Evolutionary conservation across 768 basidiomycete genomes (phyloP).

Genomic region (Russula sp.): DNA sequence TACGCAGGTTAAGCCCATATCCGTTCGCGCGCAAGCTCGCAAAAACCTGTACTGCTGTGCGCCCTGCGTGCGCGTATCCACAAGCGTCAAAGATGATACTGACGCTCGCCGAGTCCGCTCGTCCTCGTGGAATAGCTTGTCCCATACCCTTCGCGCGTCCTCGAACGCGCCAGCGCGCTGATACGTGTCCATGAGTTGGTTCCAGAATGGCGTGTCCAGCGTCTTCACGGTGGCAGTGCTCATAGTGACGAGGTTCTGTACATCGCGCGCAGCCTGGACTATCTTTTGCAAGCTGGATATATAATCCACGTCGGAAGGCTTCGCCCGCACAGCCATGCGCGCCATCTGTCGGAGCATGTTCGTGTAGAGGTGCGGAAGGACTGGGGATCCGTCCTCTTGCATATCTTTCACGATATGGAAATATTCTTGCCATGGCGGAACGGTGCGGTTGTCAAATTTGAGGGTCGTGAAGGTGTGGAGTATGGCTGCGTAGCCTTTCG

Average conservation of each 20-base stretch:
- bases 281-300: conserved; percentile 38
- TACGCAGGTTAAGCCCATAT: conserved; percentile 57
- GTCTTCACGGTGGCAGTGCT: conserved; percentile 65
- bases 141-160: conserved; percentile 79
- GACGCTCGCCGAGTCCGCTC: conserved; percentile 60
- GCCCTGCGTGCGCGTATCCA: conserved; percentile 53
- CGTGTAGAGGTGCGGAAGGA: conserved; percentile 62
- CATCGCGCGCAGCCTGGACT: conserved; percentile 52
- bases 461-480: conserved; percentile 61
- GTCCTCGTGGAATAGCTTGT: conserved; percentile 59
- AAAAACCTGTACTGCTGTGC: conserved; percentile 55
- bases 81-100: conserved; percentile 87
- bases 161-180: conserved; percentile 68
- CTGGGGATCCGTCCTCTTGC: conserved; percentile 57
- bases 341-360: conserved; percentile 60
- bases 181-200: conserved; percentile 87
- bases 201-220: conserved; percentile 57
- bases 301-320: conserved; percentile 28
- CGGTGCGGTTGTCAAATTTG: conserved; percentile 43
- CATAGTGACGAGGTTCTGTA: conserved; percentile 75
- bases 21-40: conserved; percentile 47
- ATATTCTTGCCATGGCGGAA: conserved; percentile 47
- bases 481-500: conserved; percentile 60
- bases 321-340: conserved; percentile 38
- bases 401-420: conserved; percentile 80